A percentile compares a stretch with the other conserved stretches of the same genome.
Evolutionary conservation across 2,329 filamentous ascomycete genomes (phyloP).

Genomic region (Chaetomium sp.): DNA sequence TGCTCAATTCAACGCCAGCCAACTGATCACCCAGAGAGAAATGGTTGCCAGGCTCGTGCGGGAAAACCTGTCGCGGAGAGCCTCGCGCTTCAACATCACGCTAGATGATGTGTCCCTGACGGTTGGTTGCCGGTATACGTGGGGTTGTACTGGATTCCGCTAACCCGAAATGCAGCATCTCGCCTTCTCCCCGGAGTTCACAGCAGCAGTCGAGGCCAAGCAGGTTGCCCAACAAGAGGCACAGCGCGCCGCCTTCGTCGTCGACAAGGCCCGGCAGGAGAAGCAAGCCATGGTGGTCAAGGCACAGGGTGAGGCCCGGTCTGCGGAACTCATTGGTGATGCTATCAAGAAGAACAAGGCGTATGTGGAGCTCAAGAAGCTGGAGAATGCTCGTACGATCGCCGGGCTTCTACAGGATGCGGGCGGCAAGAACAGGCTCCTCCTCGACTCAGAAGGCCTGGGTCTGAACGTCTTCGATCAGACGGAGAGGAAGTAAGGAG

Average conservation of each 20-base stretch:
- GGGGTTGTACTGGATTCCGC: slow-evolving; percentile 16
- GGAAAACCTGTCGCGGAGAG: slow-evolving; percentile 88
- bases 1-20: slow-evolving; percentile 97
- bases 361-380: slow-evolving; percentile 96
- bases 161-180: slow-evolving; percentile 57
- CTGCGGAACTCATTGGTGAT: slow-evolving; percentile 95
- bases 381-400: slow-evolving; percentile 91
- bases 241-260: slow-evolving; percentile 93
- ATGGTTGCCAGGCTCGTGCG: slow-evolving; percentile 89
- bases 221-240: slow-evolving; percentile 87
- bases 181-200: slow-evolving; percentile 73
- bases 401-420: slow-evolving; percentile 84
- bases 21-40: slow-evolving; percentile 98
- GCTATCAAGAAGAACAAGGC: slow-evolving; percentile 99
- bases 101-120: slow-evolving; percentile 97
- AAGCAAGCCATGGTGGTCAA: slow-evolving; percentile 99
- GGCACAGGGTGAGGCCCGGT: slow-evolving; percentile 97
- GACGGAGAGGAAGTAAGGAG: slow-evolving; percentile 49
- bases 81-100: slow-evolving; percentile 94
- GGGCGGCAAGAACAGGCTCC: slow-evolving; percentile 87
- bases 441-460: slow-evolving; percentile 87
- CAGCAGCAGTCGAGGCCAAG: slow-evolving; percentile 72
- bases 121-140: slow-evolving; percentile 46
- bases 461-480: slow-evolving; percentile 80
- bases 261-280: slow-evolving; percentile 98